phyloP scores from a whole-genome alignment of 2,329 filamentous ascomycete species.

The Verticillium nubilum region DNA sequence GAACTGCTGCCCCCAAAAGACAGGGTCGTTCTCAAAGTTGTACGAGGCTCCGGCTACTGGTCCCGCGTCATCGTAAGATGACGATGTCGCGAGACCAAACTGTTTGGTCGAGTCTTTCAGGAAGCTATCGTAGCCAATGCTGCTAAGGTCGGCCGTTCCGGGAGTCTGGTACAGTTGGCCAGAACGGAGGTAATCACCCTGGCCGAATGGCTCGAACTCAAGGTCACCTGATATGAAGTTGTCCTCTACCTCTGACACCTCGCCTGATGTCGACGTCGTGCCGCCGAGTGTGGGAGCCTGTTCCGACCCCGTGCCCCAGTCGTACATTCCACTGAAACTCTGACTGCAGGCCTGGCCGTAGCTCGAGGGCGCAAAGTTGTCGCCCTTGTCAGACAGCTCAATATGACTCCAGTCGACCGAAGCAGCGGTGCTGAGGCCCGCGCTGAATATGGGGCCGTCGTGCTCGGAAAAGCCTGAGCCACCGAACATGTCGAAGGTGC shows the following conservation, averaged over 20 bases:
- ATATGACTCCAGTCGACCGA: constrained; percentile 42
- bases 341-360: constrained; percentile 48
- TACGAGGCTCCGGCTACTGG: constrained; percentile 35
- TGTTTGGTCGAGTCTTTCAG: constrained; percentile 44
- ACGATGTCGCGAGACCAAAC: constrained; percentile 30
- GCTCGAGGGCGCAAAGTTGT: constrained; percentile 46
- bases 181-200: constrained; percentile 38
- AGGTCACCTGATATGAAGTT: constrained; percentile 41
- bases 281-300: constrained; percentile 49
- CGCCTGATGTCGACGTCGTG: constrained; percentile 57
- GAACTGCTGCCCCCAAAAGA: constrained; percentile 45
- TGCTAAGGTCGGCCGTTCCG: constrained; percentile 35
- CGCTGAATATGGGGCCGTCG: constrained; percentile 57
- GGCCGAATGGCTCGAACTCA: constrained; percentile 41
- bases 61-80: constrained; percentile 30
- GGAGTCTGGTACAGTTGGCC: constrained; percentile 13
- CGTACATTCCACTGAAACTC: constrained; percentile 46
- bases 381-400: constrained; percentile 39
- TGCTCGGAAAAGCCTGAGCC: constrained; percentile 40
- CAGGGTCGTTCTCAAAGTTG: constrained; percentile 46
- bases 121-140: constrained; percentile 52
- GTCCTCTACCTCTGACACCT: constrained; percentile 63
- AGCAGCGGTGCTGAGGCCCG: constrained; percentile 47
- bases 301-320: constrained; percentile 47
- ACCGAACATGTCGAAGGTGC: constrained; percentile 47